Evolutionary conservation across 441 rosid genomes (phyloP).

Genomic region (Jatropha multifida): DNA sequence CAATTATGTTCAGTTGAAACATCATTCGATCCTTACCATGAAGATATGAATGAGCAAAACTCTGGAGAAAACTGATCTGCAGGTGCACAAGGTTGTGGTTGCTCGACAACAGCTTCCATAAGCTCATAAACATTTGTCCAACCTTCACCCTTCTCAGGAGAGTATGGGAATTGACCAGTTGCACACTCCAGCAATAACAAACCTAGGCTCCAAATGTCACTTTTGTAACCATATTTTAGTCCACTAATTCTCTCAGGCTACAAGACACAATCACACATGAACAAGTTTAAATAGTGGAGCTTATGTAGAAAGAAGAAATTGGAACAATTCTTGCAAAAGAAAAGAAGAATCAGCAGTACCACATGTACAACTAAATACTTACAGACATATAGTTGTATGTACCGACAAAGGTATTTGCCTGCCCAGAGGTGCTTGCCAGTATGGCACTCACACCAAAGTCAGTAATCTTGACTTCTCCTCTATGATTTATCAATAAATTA

Average conservation of each 20-base stretch:
- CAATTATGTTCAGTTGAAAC: not conserved
- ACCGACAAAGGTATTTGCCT: constrained; percentile 84
- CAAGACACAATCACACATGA: not conserved
- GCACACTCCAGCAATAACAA: constrained; percentile 86
- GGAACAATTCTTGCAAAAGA: not conserved
- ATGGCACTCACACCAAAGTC: constrained; percentile 97
- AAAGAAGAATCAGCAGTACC: constrained; percentile 2
- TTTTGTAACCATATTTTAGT: constrained; percentile 50
- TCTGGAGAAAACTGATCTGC: constrained; percentile 69
- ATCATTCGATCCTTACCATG: constrained; percentile 55
- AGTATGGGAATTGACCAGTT: constrained; percentile 78
- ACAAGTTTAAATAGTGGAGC: constrained; percentile 1
- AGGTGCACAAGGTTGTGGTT: constrained; percentile 75
- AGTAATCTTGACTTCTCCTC: constrained; percentile 94
- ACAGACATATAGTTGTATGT: constrained; percentile 96
- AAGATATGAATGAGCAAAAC: constrained; percentile 82
- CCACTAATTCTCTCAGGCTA: constrained; percentile 94
- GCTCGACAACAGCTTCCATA: constrained; percentile 83
- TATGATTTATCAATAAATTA: constrained; percentile 84
- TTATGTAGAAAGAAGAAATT: not conserved
- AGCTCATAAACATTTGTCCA: constrained; percentile 83
- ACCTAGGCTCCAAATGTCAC: constrained; percentile 99
- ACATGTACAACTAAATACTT: constrained; percentile 38
- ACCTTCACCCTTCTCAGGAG: constrained; percentile 55
- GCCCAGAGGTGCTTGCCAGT: constrained; percentile 77